Evolutionary conservation across 768 basidiomycete genomes (phyloP).

Genomic region (Serpula lacrymans): DNA sequence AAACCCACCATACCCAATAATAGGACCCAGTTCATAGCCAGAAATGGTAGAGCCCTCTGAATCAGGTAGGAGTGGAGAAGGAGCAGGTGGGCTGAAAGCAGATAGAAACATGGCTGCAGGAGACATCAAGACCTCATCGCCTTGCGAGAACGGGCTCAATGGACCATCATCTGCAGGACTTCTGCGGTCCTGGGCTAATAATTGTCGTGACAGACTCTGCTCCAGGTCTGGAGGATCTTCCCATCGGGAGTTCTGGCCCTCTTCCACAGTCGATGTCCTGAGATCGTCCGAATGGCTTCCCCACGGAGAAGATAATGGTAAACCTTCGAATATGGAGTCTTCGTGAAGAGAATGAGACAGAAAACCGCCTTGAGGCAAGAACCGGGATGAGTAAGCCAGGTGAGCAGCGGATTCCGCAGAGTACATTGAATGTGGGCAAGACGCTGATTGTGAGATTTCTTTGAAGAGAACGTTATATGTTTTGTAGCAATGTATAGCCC

Average conservation of each 20-base stretch:
- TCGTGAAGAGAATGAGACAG: slow-evolving; percentile 8
- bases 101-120: slow-evolving; percentile 77
- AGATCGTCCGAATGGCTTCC: background rate
- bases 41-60: slow-evolving; percentile 64
- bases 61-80: slow-evolving; percentile 45
- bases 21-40: slow-evolving; percentile 71
- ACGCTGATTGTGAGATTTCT: background rate
- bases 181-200: slow-evolving; percentile 8
- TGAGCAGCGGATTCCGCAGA: too few species aligned
- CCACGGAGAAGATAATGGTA: slow-evolving; percentile 14
- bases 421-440: slow-evolving; percentile 4
- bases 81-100: slow-evolving; percentile 46
- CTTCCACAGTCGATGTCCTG: slow-evolving; percentile 1
- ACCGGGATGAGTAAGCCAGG: slow-evolving; percentile 4
- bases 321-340: slow-evolving; percentile 7
- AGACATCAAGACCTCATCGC: slow-evolving; percentile 35
- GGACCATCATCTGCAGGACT: background rate
- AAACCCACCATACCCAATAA: slow-evolving; percentile 79
- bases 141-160: slow-evolving; percentile 6
- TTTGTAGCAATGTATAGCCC: background rate
- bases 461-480: background rate
- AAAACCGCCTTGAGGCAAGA: background rate
- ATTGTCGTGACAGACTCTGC: slow-evolving; percentile 18
- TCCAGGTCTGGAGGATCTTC: slow-evolving; percentile 24
- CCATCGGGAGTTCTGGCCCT: slow-evolving; percentile 1